These are phyloP conservation scores for Penicillium sp. DNA, from an alignment of 2,329 filamentous ascomycete genomes.

Conservation along the genomic window DNA sequence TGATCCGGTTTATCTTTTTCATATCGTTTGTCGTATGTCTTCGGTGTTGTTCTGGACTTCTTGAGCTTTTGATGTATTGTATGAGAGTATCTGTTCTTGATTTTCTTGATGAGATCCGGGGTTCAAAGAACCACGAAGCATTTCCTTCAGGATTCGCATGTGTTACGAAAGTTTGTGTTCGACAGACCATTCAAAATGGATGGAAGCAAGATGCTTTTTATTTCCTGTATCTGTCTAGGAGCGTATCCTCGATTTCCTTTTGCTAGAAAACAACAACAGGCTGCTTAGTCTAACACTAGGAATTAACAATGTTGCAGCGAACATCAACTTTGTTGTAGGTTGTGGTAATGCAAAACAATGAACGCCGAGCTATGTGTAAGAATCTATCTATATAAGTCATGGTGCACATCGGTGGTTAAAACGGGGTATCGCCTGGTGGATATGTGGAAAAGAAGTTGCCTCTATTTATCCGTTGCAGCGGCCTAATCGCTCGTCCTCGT, in stretches of 20 bases:
- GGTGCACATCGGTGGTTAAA: not conserved
- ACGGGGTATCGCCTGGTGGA: not conserved
- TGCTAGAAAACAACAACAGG: conserved; percentile 9
- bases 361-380: conserved; percentile 2
- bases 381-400: conserved; percentile 6
- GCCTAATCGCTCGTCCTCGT: conserved; percentile 79
- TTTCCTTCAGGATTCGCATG: conserved; percentile 25
- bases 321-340: not conserved
- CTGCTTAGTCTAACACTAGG: conserved; percentile 19
- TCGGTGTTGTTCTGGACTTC: conserved; percentile 18
- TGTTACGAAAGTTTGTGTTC: conserved; percentile 18
- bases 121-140: conserved; percentile 20
- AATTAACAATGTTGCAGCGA: conserved; percentile 9
- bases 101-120: conserved; percentile 25
- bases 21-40: conserved; percentile 15
- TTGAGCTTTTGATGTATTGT: conserved; percentile 25
- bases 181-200: conserved; percentile 7
- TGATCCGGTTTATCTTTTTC: conserved; percentile 14
- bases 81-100: conserved; percentile 25
- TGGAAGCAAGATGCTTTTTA: conserved; percentile 21
- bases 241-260: conserved; percentile 27
- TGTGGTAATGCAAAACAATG: not conserved
- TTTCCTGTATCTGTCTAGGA: conserved; percentile 32
- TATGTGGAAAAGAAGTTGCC: not conserved
- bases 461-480: conserved; percentile 55